phyloP scores from a whole-genome alignment of 768 basidiomycete species.

The Suillus subaureus region DNA sequence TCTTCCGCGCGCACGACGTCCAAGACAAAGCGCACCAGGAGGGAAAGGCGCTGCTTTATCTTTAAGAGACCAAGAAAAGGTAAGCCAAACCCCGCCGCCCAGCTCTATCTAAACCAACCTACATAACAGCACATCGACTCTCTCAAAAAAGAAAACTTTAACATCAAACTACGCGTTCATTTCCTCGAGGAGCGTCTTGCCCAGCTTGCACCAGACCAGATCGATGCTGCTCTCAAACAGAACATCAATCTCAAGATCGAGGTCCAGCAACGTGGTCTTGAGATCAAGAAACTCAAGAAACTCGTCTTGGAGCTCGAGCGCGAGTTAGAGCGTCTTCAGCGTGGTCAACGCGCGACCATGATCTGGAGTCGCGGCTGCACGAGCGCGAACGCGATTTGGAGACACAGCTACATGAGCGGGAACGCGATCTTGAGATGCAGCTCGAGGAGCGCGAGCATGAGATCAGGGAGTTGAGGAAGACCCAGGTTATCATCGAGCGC shows the following conservation, averaged over 20 bases:
- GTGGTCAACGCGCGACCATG: constrained; percentile 33
- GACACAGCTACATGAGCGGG: constrained; percentile 46
- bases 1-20: no score
- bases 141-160: no score
- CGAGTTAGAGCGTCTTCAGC: constrained; percentile 71
- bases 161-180: constrained; percentile 92
- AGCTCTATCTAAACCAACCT: no score
- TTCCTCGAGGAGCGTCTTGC: constrained; percentile 93
- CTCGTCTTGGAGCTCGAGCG: no score
- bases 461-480: constrained; percentile 62
- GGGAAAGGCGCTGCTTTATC: no score
- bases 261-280: constrained; percentile 85
- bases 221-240: constrained; percentile 88
- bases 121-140: no score
- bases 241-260: constrained; percentile 94
- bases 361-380: constrained; percentile 37
- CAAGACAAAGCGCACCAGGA: no score
- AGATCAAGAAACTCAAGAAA: constrained; percentile 94
- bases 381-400: constrained; percentile 33
- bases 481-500: constrained; percentile 57
- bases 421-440: constrained; percentile 76
- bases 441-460: constrained; percentile 75
- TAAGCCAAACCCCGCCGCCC: no score
- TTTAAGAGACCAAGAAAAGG: no score
- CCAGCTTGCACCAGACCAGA: constrained; percentile 88